These are phyloP conservation scores for Podochytrium sp. DNA, from an alignment of 192 early-diverging fungal genomes.

Conservation along the genomic window DNA sequence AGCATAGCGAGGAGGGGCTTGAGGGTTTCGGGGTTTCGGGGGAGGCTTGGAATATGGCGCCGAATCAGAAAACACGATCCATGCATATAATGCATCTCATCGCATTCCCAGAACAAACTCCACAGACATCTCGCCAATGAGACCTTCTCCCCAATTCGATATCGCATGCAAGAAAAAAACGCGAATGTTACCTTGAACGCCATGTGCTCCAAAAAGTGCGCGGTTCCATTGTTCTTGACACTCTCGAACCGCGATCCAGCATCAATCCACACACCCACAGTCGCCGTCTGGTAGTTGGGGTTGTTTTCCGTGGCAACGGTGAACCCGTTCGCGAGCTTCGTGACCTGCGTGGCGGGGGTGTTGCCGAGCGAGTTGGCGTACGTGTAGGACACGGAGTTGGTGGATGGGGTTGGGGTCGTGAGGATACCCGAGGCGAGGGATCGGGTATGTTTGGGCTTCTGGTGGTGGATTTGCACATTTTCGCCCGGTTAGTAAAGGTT, in stretches of 20 bases:
- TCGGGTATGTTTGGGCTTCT: background rate
- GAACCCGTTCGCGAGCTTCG: constrained; percentile 58
- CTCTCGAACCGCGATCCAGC: constrained; percentile 62
- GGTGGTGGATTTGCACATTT: background rate
- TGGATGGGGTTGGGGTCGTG: constrained; percentile 29
- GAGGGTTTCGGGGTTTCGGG: too few species aligned
- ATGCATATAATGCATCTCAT: too few species aligned
- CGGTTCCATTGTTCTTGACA: constrained; percentile 87
- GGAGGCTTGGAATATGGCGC: too few species aligned
- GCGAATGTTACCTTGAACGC: constrained; percentile 84
- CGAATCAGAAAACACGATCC: too few species aligned
- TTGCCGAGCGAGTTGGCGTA: constrained; percentile 53
- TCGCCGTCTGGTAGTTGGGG: constrained; percentile 63
- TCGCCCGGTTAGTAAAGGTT: background rate
- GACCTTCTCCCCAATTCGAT: too few species aligned
- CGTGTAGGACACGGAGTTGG: constrained; percentile 41
- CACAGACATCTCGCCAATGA: too few species aligned
- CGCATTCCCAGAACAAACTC: too few species aligned
- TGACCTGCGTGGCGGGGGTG: constrained; percentile 54
- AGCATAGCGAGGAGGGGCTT: too few species aligned
- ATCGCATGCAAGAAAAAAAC: too few species aligned
- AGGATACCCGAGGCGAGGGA: constrained; percentile 15
- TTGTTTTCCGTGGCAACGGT: constrained; percentile 61
- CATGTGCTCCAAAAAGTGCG: constrained; percentile 99
- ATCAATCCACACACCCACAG: constrained; percentile 68